phyloP scores from a whole-genome alignment of 352 stramenopile species.

The Phytophthora constricta region DNA sequence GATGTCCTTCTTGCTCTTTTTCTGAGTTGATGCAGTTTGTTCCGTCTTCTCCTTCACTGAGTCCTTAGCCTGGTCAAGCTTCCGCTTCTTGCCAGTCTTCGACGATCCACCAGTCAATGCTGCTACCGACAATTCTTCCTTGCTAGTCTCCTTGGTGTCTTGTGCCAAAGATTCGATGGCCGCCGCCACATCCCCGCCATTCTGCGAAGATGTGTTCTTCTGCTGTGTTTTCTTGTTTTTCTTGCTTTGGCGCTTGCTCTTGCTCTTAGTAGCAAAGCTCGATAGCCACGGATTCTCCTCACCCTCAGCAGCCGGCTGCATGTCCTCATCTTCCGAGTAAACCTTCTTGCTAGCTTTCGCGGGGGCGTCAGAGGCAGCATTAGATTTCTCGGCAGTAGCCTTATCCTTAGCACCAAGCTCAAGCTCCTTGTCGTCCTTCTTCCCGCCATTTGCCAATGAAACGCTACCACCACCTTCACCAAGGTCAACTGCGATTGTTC shows the following conservation, averaged over 20 bases:
- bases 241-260: conserved; percentile 69
- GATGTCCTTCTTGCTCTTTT: conserved; percentile 53
- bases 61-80: conserved; percentile 44
- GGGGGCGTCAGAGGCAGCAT: neutral
- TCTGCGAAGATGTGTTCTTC: conserved; percentile 44
- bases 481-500: conserved; percentile 78
- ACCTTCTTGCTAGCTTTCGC: conserved; percentile 3
- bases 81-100: conserved; percentile 55
- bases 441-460: conserved; percentile 35
- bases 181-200: conserved; percentile 46
- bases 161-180: conserved; percentile 72
- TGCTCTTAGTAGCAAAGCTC: conserved; percentile 54
- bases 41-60: conserved; percentile 16
- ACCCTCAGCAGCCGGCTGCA: conserved; percentile 28
- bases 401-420: conserved; percentile 43
- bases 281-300: conserved; percentile 82
- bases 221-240: conserved; percentile 62
- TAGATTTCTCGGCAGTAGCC: conserved; percentile 4
- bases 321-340: conserved; percentile 31
- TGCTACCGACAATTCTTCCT: conserved; percentile 22
- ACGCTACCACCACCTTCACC: conserved; percentile 44
- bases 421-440: conserved; percentile 29
- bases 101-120: conserved; percentile 29
- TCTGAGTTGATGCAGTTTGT: conserved; percentile 23
- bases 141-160: conserved; percentile 40